Conservation (phyloP, 768 basidiomycete species). For the Calocera cornea region DNA sequence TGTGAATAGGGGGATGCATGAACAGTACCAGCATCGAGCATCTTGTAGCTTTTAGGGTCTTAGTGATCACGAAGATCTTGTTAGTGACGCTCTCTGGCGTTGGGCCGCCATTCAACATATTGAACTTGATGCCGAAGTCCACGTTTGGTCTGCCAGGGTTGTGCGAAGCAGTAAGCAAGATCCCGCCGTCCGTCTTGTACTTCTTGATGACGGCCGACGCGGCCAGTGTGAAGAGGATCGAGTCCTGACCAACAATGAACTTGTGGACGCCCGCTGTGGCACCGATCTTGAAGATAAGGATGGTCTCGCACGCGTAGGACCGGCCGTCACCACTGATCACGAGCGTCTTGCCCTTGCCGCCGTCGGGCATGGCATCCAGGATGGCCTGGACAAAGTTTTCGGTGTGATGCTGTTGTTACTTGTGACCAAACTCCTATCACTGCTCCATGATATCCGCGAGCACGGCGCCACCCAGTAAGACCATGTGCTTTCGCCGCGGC, state of each 20-base stretch:
- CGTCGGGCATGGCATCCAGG: conserved; percentile 74
- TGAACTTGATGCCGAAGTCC: conserved; percentile 99
- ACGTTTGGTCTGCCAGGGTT: conserved; percentile 95
- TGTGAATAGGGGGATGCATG: conserved; percentile 18
- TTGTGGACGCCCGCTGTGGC: conserved; percentile 86
- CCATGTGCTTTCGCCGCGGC: conserved; percentile 97
- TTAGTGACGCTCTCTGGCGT: conserved; percentile 92
- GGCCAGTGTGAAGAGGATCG: conserved; percentile 92
- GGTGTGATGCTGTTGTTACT: conserved; percentile 94
- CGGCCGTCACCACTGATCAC: conserved; percentile 97
- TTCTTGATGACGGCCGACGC: conserved; percentile 92
- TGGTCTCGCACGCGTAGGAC: conserved; percentile 74
- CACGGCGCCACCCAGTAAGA: conserved; percentile 95
- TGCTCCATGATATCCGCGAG: conserved; percentile 97
- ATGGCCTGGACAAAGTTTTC: conserved; percentile 97
- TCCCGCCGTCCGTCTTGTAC: conserved; percentile 92
- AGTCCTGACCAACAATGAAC: conserved; percentile 82
- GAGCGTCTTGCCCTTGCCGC: conserved; percentile 47
- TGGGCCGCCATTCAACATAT: conserved; percentile 92
- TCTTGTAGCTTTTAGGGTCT: conserved; percentile 74
- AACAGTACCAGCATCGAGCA: conserved; percentile 63
- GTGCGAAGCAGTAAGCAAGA: conserved; percentile 91
- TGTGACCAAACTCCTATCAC: conserved; percentile 84
- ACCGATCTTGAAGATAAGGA: conserved; percentile 87
- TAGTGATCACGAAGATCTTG: conserved; percentile 84